These are phyloP conservation scores for Aspergillus quadricinctus DNA, from an alignment of 2,329 filamentous ascomycete species.

Conservation along the genomic window DNA sequence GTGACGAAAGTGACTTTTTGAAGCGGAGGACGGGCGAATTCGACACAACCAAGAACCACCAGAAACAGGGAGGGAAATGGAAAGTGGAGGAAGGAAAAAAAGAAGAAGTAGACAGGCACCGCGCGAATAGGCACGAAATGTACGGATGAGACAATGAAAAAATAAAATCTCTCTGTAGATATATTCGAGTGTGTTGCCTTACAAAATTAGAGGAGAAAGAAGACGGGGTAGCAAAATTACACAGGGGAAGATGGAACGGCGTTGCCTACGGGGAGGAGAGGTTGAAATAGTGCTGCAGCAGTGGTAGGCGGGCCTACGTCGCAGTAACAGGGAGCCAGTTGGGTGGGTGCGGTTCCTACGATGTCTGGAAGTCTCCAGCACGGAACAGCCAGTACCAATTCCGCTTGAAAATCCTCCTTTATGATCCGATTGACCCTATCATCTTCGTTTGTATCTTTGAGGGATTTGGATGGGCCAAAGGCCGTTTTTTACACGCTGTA, in stretches of 20 bases:
- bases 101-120: conserved; percentile 5
- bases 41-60: background rate
- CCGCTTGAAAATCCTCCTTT: background rate
- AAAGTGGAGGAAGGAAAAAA: conserved; percentile 3
- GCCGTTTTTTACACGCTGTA: background rate
- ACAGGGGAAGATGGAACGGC: conserved; percentile 11
- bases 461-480: background rate
- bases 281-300: conserved; percentile 16
- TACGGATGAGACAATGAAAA: conserved; percentile 19
- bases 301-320: background rate
- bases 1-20: conserved; percentile 20
- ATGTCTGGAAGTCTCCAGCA: background rate
- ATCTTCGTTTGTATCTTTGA: background rate
- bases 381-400: background rate
- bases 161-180: conserved; percentile 17
- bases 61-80: conserved; percentile 5
- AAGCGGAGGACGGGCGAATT: conserved; percentile 1
- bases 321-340: background rate
- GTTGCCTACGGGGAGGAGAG: conserved; percentile 14
- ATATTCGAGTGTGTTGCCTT: conserved; percentile 10
- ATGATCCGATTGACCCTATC: background rate
- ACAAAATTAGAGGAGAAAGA: conserved; percentile 5
- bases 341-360: background rate
- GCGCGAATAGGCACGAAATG: conserved; percentile 17
- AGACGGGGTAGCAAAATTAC: conserved; percentile 5